Percentiles rank a stretch among this genome's conserved stretches.
Conservation (phyloP, 805 yeast species). For the Torulaspora gathmanii region DNA sequence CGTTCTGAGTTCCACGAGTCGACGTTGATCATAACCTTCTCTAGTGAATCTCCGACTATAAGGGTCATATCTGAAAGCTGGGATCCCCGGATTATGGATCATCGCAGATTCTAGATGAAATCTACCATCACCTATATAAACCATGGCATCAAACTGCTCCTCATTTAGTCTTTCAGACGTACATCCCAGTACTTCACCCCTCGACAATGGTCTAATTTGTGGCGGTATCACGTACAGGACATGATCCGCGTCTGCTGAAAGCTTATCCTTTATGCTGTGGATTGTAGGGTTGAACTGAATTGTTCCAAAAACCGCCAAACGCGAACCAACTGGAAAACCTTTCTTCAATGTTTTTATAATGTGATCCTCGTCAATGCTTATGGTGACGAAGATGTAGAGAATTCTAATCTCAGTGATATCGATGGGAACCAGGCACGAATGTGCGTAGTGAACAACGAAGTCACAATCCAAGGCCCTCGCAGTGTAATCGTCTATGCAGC, state of each 20-base stretch:
- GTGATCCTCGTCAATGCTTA: conserved; percentile 79
- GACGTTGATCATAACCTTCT: conserved; percentile 83
- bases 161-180: conserved; percentile 78
- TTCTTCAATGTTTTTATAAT: conserved; percentile 67
- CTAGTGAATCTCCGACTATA: conserved; percentile 86
- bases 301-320: conserved; percentile 86
- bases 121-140: conserved; percentile 93
- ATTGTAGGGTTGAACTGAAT: conserved; percentile 95
- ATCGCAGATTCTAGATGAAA: conserved; percentile 93
- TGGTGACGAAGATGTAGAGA: conserved; percentile 91
- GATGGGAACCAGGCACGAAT: conserved; percentile 92
- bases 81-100: conserved; percentile 93
- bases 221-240: conserved; percentile 72
- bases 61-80: conserved; percentile 93
- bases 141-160: conserved; percentile 67
- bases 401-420: conserved; percentile 89
- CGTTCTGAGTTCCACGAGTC: conserved; percentile 66
- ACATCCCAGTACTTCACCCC: conserved; percentile 95
- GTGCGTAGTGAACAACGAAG: conserved; percentile 93
- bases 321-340: conserved; percentile 60
- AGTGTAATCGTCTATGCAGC: conserved; percentile 95
- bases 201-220: conserved; percentile 85
- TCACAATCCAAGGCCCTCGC: conserved; percentile 93
- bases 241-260: conserved; percentile 45
- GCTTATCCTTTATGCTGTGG: conserved; percentile 64